phyloP scores from a whole-genome alignment of 2,329 filamentous ascomycete species.

The Fusarium dlaminii region DNA sequence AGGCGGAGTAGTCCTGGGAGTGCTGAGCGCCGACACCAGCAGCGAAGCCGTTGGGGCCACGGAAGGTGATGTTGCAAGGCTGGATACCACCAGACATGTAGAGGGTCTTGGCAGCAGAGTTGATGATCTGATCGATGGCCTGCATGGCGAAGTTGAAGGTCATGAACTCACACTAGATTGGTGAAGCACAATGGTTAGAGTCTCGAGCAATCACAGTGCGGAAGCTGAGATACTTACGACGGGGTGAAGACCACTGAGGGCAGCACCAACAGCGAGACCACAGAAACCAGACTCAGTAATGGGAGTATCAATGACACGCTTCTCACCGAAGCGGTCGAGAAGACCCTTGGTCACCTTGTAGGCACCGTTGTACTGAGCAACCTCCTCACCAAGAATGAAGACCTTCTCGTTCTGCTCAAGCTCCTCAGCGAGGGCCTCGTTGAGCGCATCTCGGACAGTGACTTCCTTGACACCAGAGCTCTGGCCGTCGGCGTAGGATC shows the following conservation, averaged over 20 bases:
- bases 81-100: slow-evolving; percentile 99
- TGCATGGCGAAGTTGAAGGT: slow-evolving; percentile 99
- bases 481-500: slow-evolving; percentile 64
- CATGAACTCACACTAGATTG: slow-evolving; percentile 93
- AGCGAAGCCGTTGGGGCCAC: slow-evolving; percentile 97
- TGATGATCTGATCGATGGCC: slow-evolving; percentile 99
- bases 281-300: slow-evolving; percentile 98
- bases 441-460: slow-evolving; percentile 95
- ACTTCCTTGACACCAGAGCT: slow-evolving; percentile 80
- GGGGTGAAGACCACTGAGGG: slow-evolving; percentile 91
- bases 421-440: slow-evolving; percentile 98
- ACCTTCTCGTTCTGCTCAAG: slow-evolving; percentile 94
- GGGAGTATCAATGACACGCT: slow-evolving; percentile 96
- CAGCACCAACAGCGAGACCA: slow-evolving; percentile 93
- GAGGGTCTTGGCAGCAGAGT: slow-evolving; percentile 98
- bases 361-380: slow-evolving; percentile 99
- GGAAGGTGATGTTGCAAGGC: slow-evolving; percentile 99
- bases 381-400: slow-evolving; percentile 96
- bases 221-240: slow-evolving; percentile 70
- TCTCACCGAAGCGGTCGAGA: slow-evolving; percentile 95
- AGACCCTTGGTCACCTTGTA: slow-evolving; percentile 99
- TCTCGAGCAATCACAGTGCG: neutral
- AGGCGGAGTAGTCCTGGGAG: slow-evolving; percentile 98
- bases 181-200: slow-evolving; percentile 15
- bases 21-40: slow-evolving; percentile 96